Evolutionary conservation across 768 basidiomycete genomes (phyloP).

Genomic region (Lyophyllum semitale): DNA sequence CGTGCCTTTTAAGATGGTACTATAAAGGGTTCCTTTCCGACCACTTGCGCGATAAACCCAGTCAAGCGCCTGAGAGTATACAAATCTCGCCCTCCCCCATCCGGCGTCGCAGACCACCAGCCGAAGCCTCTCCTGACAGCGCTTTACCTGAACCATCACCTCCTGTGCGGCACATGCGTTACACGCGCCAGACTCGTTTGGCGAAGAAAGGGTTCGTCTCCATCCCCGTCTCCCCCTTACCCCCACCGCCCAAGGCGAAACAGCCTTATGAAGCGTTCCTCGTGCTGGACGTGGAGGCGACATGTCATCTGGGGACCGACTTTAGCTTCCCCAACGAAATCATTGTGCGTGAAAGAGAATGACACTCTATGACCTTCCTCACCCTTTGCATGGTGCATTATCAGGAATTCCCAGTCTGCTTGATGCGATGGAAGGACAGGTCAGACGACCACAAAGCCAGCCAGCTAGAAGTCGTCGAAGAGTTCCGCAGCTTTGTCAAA

Average conservation of each 20-base stretch:
- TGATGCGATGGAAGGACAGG: slow-evolving; percentile 80
- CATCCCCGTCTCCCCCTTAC: slow-evolving; percentile 2
- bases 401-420: slow-evolving; percentile 92
- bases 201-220: slow-evolving; percentile 19
- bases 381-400: neutral
- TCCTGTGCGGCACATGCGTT: slow-evolving; percentile 10
- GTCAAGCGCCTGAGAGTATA: neutral
- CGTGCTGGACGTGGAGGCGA: slow-evolving; percentile 89
- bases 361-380: neutral
- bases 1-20: slow-evolving; percentile 29
- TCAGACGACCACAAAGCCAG: slow-evolving; percentile 50
- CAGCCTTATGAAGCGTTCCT: slow-evolving; percentile 77
- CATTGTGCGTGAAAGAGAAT: slow-evolving; percentile 59
- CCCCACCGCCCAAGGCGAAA: slow-evolving; percentile 21
- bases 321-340: slow-evolving; percentile 95
- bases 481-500: slow-evolving; percentile 86
- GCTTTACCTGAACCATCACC: neutral
- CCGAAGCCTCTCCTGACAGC: slow-evolving; percentile 2
- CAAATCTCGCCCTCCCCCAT: slow-evolving; percentile 1
- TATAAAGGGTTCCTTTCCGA: slow-evolving; percentile 22
- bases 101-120: slow-evolving; percentile 8
- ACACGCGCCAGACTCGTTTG: slow-evolving; percentile 10
- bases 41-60: slow-evolving; percentile 6
- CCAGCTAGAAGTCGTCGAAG: slow-evolving; percentile 68
- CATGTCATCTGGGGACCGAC: slow-evolving; percentile 66